phyloP scores from a whole-genome alignment of 768 basidiomycete genomes.

The Megacollybia marginata region DNA sequence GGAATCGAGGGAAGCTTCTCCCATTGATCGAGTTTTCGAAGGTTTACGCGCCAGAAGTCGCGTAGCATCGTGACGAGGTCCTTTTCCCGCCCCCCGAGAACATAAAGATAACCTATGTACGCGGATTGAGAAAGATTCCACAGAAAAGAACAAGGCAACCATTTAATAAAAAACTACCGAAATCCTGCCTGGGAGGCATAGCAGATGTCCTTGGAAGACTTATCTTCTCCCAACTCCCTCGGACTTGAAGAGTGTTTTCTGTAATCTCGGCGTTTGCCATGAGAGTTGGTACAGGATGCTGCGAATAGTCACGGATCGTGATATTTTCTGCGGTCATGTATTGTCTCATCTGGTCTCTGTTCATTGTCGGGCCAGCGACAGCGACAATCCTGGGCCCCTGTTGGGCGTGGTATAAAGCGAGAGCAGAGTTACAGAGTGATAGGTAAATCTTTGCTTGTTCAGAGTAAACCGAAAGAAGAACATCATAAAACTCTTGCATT shows the following conservation, averaged over 20 bases:
- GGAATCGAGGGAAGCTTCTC: conserved; percentile 10
- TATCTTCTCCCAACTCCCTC: conserved; percentile 3
- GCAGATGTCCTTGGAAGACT: neutral
- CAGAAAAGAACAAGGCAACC: too few relatives aligned
- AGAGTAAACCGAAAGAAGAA: too few relatives aligned
- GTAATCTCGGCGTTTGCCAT: conserved; percentile 5
- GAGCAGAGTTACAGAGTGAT: conserved; percentile 25
- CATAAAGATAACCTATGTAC: conserved; percentile 17
- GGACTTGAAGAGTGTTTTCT: conserved; percentile 11
- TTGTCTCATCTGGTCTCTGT: neutral
- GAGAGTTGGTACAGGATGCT: neutral
- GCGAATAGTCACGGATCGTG: neutral
- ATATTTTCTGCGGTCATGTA: neutral
- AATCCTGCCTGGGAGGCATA: neutral
- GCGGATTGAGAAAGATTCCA: too few relatives aligned
- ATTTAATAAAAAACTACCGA: neutral
- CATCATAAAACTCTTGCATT: too few relatives aligned
- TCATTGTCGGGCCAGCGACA: neutral
- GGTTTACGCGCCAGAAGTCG: conserved; percentile 21
- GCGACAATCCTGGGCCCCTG: neutral
- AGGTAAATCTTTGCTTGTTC: conserved; percentile 10
- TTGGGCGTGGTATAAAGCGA: conserved; percentile 21
- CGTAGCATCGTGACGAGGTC: conserved; percentile 18
- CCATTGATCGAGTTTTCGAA: conserved; percentile 18
- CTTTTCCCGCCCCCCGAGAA: conserved; percentile 4